Evolutionary conservation across 495 filamentous ascomycete species (phyloP).

Genomic region (Geopyxis carbonaria): DNA sequence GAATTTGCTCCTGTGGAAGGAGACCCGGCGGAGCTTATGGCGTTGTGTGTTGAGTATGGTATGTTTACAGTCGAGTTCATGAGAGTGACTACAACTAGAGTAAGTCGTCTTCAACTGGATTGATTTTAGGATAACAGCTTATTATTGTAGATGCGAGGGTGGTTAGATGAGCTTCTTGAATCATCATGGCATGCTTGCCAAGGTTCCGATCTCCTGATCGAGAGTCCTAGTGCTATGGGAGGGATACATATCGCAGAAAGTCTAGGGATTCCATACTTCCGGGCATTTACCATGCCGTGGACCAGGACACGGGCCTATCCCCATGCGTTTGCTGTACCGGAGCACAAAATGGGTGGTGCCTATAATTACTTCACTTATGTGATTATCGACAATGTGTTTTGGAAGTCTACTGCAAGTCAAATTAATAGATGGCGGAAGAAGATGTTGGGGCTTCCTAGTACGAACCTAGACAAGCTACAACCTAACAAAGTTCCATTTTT

Average conservation of each 20-base stretch:
- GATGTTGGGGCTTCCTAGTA: conserved; percentile 58
- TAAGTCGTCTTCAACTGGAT: conserved; percentile 8
- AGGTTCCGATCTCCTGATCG: conserved; percentile 76
- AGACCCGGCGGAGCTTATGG: conserved; percentile 87
- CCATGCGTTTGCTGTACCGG: conserved; percentile 90
- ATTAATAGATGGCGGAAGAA: conserved; percentile 86
- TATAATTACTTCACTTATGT: conserved; percentile 95
- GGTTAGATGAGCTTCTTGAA: conserved; percentile 73
- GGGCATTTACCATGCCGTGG: conserved; percentile 98
- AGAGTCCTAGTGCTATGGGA: conserved; percentile 93
- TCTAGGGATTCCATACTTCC: conserved; percentile 83
- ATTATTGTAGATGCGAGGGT: conserved; percentile 52
- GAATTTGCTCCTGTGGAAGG: conserved; percentile 77
- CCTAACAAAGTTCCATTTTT: conserved; percentile 91
- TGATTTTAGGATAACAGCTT: background rate
- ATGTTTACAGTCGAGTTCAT: conserved; percentile 94
- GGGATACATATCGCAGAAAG: conserved; percentile 98
- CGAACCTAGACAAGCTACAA: conserved; percentile 78
- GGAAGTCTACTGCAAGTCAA: conserved; percentile 80
- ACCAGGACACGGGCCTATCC: conserved; percentile 89
- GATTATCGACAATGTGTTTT: conserved; percentile 94
- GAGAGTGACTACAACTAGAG: conserved; percentile 61
- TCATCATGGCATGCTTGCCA: conserved; percentile 80
- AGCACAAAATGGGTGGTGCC: conserved; percentile 79
- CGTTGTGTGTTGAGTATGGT: conserved; percentile 87